Evolutionary conservation across 208 protist species (phyloP).

Genomic region (Acanthamoeba culbertsoni): DNA sequence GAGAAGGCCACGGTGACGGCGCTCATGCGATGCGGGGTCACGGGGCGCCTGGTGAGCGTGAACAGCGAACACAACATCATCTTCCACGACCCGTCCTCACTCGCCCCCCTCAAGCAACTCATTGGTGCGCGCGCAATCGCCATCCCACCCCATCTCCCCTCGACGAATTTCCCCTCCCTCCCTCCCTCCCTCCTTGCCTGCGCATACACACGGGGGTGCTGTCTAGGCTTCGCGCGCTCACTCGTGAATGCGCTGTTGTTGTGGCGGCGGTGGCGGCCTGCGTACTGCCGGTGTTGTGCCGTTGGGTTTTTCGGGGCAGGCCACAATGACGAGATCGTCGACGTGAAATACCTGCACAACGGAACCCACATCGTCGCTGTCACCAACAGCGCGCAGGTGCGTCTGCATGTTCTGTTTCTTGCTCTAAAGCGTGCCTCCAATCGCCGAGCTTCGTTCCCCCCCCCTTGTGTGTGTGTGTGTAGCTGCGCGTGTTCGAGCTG

Average conservation of each 20-base stretch:
- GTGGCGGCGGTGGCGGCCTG: too few species aligned
- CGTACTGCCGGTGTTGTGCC: background rate
- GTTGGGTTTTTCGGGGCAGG: background rate
- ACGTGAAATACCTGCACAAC: constrained; percentile 55
- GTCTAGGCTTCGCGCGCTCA: too few species aligned
- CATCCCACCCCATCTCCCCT: too few species aligned
- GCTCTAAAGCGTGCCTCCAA: background rate
- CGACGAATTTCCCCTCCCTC: too few species aligned
- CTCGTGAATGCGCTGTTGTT: too few species aligned
- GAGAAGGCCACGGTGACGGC: too few species aligned
- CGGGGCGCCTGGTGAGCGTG: background rate
- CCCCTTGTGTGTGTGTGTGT: background rate
- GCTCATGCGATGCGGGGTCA: background rate
- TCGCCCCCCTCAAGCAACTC: constrained; percentile 34
- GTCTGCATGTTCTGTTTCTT: background rate
- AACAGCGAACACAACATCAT: constrained; percentile 73
- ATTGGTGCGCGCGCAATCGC: background rate
- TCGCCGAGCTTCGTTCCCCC: background rate
- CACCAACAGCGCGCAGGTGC: constrained; percentile 68
- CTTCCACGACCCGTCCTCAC: constrained; percentile 56
- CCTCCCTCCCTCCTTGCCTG: too few species aligned
- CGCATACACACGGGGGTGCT: too few species aligned
- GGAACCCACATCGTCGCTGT: constrained; percentile 37
- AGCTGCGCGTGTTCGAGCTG: constrained; percentile 59
- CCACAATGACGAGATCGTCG: constrained; percentile 74